Evolutionary conservation across 2,329 filamentous ascomycete species (phyloP).

Genomic region (Talaromyces sp.): DNA sequence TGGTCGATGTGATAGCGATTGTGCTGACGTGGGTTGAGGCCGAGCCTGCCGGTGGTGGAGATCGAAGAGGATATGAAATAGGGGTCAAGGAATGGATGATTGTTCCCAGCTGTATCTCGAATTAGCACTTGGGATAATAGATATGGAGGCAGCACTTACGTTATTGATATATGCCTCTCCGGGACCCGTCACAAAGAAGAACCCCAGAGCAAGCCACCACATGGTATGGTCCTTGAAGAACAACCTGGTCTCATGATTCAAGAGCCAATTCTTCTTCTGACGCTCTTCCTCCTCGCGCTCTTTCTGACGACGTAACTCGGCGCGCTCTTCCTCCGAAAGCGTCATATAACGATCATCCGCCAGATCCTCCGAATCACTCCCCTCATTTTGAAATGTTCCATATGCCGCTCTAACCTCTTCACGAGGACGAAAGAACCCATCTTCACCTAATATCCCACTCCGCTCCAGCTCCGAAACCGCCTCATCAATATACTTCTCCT

Average conservation of each 20-base stretch:
- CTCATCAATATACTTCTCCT: conserved; percentile 73
- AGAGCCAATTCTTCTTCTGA: conserved; percentile 80
- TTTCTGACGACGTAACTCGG: conserved; percentile 42
- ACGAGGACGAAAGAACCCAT: conserved; percentile 64
- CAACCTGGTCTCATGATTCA: conserved; percentile 82
- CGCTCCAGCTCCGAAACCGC: conserved; percentile 87
- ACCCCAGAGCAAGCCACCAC: conserved; percentile 89
- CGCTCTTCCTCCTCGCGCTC: conserved; percentile 52
- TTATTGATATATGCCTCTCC: conserved; percentile 99
- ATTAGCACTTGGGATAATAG: background rate
- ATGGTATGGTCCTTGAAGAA: conserved; percentile 88
- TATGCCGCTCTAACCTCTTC: conserved; percentile 43
- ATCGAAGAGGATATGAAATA: conserved; percentile 51
- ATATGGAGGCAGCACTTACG: conserved; percentile 28
- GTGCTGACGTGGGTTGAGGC: conserved; percentile 83
- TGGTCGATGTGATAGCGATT: conserved; percentile 81
- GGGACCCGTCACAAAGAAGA: conserved; percentile 88
- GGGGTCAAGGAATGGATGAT: conserved; percentile 81
- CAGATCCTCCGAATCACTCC: conserved; percentile 33
- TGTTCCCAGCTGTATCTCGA: conserved; percentile 63
- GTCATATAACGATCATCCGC: conserved; percentile 40
- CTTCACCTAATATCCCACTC: conserved; percentile 71
- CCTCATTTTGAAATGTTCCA: conserved; percentile 40
- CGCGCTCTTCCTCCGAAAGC: conserved; percentile 42
- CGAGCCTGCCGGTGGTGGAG: conserved; percentile 56